Conservation (phyloP, 23 red algal genomes). For the Gracilaria vermiculophylla region DNA sequence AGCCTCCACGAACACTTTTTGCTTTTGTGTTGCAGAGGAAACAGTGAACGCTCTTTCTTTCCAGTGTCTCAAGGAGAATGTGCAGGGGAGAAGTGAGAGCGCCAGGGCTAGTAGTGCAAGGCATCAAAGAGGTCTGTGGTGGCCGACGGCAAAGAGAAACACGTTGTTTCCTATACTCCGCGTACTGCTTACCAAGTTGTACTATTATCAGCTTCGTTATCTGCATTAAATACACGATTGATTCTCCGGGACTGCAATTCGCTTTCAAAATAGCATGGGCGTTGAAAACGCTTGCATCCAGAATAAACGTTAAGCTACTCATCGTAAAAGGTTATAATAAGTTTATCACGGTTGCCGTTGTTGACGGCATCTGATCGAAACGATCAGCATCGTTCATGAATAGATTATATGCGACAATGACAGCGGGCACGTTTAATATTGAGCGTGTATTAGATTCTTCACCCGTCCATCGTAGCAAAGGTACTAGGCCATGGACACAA, state of each 20-base stretch:
- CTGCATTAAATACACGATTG: too few relatives aligned
- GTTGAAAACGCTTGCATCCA: neutral
- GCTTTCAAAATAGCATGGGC: neutral
- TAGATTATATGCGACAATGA: slow-evolving; percentile 1
- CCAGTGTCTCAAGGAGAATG: neutral
- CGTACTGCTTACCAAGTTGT: too few relatives aligned
- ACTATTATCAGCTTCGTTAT: too few relatives aligned
- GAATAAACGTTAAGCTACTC: neutral
- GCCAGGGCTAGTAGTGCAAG: too few relatives aligned
- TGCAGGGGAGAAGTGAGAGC: too few relatives aligned
- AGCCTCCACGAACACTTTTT: neutral
- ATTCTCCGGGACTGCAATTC: neutral
- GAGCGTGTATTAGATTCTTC: neutral
- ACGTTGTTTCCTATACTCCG: too few relatives aligned
- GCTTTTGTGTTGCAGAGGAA: neutral
- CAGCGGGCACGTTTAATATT: neutral
- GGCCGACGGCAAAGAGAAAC: too few relatives aligned
- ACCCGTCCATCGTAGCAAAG: neutral
- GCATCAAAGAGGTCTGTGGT: too few relatives aligned
- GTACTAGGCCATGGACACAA: slow-evolving; percentile 5
- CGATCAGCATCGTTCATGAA: slow-evolving; percentile 13
- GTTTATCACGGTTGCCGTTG: neutral
- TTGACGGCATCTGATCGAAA: slow-evolving; percentile 1
- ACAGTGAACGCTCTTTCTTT: neutral
- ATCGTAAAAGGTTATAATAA: neutral